Percentiles rank a stretch among this genome's conserved stretches.
phyloP scores from a whole-genome alignment of 805 yeast species.

The Ogataea siamensis region DNA sequence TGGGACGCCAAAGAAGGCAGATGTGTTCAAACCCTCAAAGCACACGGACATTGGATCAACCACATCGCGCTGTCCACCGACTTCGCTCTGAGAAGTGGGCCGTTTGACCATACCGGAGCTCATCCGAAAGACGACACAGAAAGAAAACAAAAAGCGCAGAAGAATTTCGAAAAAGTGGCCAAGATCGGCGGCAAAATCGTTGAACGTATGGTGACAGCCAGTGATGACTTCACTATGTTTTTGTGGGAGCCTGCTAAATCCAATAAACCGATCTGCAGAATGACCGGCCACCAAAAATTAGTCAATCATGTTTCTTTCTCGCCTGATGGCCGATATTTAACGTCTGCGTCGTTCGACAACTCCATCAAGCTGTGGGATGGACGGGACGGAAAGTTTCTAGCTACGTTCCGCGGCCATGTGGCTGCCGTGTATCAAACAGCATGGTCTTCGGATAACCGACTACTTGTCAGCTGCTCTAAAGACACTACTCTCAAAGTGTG shows the following conservation, averaged over 20 bases:
- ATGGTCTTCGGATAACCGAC: constrained; percentile 93
- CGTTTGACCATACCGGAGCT: constrained; percentile 70
- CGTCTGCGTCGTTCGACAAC: constrained; percentile 93
- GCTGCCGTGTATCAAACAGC: constrained; percentile 97
- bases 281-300: constrained; percentile 97
- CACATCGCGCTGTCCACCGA: constrained; percentile 92
- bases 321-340: constrained; percentile 90
- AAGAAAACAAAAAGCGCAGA: constrained; percentile 52
- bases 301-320: constrained; percentile 95
- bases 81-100: constrained; percentile 80
- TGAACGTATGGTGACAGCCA: constrained; percentile 89
- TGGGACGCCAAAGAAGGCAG: constrained; percentile 85
- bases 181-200: constrained; percentile 49
- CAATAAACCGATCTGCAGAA: constrained; percentile 81
- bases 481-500: constrained; percentile 96
- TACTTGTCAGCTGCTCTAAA: constrained; percentile 89
- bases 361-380: constrained; percentile 97
- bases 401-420: constrained; percentile 94
- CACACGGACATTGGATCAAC: constrained; percentile 98
- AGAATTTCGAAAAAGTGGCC: constrained; percentile 62
- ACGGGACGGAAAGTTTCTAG: constrained; percentile 79
- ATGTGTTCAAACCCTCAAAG: constrained; percentile 71
- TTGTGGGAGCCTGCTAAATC: constrained; percentile 88
- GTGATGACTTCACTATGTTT: constrained; percentile 97
- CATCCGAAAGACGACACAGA: constrained; percentile 44